Evolutionary conservation across 805 yeast species (phyloP), one percentile per base, ranked within the genome.

Genomic region (Pichia heedii): DNA sequence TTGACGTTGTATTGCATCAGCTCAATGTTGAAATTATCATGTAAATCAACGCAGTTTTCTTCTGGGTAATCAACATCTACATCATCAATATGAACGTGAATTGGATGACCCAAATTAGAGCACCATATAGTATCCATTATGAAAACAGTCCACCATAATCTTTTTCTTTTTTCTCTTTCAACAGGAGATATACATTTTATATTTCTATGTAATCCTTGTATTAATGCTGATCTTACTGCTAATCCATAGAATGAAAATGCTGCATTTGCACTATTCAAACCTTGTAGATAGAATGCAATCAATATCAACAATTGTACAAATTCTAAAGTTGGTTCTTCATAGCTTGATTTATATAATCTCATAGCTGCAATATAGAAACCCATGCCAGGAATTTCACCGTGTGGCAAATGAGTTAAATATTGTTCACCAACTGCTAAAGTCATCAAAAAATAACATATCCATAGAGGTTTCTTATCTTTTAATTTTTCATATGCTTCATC

Each of bases 61-160:
- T 39, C 34, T 3, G 50, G 50, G 2, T 53, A 41, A 9, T 57
- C 64, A 20, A 59, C 56, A 24, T 57, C 59, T 16, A 56, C 52
- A 41, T 58, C 60, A 19, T 53, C 51, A n/a, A 49, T 46, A n/a
- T 52, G 54, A 15, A 63, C 55, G 46, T 61, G 66, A n/a, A 54
- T 50, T 0, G 67, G 67, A 20, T 59, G 58, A 3, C 66, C 64
- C 27, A 60, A 39, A 37, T 61, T 60, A 2, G 64, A 57, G 24
- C 59, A 50, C 60, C 65, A 61, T 2, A 57, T 48, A 20, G 54
- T 52, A 36, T 62, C 64, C 59, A 63, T 54, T 10, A 56, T 48
- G 38, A 53, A 61, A 22, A 59, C 55, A 3, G 68, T 60, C 68
- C 68, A 63, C 66, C 67, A 63, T 8, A 63, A 45, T 39, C 66